Evolutionary conservation across 805 yeast species (phyloP).

Genomic region (Candida michaelii): DNA sequence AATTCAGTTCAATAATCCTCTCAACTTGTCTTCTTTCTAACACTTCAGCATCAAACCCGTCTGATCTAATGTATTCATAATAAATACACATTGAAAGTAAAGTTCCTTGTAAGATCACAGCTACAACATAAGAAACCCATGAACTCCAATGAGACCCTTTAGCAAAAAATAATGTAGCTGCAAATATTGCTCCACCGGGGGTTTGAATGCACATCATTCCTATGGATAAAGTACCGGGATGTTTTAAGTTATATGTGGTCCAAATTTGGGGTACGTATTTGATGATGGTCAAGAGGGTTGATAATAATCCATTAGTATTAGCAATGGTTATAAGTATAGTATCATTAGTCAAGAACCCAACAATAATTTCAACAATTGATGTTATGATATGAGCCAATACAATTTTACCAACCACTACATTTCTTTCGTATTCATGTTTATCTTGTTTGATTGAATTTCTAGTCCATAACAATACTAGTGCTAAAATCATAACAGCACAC

Average conservation of each 20-base stretch:
- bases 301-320: constrained; percentile 59
- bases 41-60: constrained; percentile 15
- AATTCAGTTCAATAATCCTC: constrained; percentile 29
- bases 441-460: constrained; percentile 47
- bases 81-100: constrained; percentile 64
- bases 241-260: constrained; percentile 68
- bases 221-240: constrained; percentile 76
- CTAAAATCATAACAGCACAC: constrained; percentile 57
- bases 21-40: constrained; percentile 30
- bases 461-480: constrained; percentile 53
- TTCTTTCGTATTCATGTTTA: constrained; percentile 41
- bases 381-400: constrained; percentile 39
- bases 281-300: constrained; percentile 60
- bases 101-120: constrained; percentile 65
- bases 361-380: constrained; percentile 33
- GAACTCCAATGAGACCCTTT: constrained; percentile 85
- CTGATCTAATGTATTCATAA: constrained; percentile 31
- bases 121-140: constrained; percentile 77
- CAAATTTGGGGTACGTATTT: constrained; percentile 80
- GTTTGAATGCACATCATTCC: constrained; percentile 85
- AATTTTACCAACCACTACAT: constrained; percentile 40
- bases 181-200: constrained; percentile 85
- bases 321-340: constrained; percentile 43
- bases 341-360: constrained; percentile 28
- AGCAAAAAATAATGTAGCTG: constrained; percentile 65